Evolutionary conservation across 2,329 filamentous ascomycete genomes (phyloP).

Genomic region (Verruconis gallopava): DNA sequence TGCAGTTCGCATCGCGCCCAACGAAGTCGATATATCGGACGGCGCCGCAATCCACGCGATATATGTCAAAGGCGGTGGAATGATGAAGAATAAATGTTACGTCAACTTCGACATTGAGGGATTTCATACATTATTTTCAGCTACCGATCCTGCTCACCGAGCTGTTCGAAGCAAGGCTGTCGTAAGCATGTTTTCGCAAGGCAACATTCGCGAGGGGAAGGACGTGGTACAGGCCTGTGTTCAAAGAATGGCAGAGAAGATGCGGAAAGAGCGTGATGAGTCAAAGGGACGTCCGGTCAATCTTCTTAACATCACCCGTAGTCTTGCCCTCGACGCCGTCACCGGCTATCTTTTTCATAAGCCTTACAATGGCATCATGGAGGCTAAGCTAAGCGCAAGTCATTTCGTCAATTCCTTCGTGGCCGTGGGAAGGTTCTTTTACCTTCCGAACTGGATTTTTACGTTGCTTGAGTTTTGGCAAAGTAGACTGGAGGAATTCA

Average conservation of each 20-base stretch:
- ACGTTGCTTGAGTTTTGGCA: conserved; percentile 25
- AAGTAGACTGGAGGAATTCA: conserved; percentile 23
- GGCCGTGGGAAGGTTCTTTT: conserved; percentile 42
- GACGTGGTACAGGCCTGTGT: conserved; percentile 29
- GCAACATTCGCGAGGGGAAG: conserved; percentile 29
- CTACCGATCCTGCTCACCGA: conserved; percentile 28
- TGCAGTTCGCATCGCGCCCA: conserved; percentile 16
- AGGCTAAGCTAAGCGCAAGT: conserved; percentile 29
- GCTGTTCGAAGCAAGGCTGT: conserved; percentile 37
- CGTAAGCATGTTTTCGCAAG: conserved; percentile 35
- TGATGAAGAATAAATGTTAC: conserved; percentile 39
- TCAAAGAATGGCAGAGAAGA: conserved; percentile 29
- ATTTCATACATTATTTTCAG: conserved; percentile 41
- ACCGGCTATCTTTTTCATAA: conserved; percentile 40
- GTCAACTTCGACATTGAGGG: conserved; percentile 45
- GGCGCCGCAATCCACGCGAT: conserved; percentile 35
- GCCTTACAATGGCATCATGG: conserved; percentile 36
- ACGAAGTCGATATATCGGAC: conserved; percentile 27
- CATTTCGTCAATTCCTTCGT: conserved; percentile 43
- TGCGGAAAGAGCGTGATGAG: conserved; percentile 14
- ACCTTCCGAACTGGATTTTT: conserved; percentile 33
- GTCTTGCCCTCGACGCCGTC: conserved; percentile 41
- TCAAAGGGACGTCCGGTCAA: conserved; percentile 26
- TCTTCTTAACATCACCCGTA: conserved; percentile 36
- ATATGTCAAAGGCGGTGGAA: conserved; percentile 40